These are phyloP conservation scores for Fusarium sp. DNA, from an alignment of 2,329 filamentous ascomycete genomes.

Conservation along the genomic window DNA sequence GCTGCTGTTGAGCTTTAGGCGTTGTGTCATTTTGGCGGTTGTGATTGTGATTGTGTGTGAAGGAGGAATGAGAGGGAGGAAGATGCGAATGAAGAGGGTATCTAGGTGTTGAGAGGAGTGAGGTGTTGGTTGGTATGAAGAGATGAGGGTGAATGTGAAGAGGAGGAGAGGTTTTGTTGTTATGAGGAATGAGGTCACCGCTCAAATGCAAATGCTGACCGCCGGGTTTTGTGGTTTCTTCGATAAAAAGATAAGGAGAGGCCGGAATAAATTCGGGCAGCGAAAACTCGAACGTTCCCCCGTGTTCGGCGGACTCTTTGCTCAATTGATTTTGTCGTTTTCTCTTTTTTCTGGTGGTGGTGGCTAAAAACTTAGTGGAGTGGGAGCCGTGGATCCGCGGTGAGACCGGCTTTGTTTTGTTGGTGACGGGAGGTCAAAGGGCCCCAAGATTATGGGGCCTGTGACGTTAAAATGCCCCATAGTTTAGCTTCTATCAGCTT, in stretches of 20 bases:
- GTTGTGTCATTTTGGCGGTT: constrained; percentile 24
- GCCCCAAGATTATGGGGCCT: constrained; percentile 10
- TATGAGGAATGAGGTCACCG: constrained; percentile 33
- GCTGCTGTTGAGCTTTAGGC: constrained; percentile 41
- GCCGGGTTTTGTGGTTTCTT: constrained; percentile 30
- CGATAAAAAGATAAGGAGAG: not conserved
- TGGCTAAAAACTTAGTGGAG: constrained; percentile 23
- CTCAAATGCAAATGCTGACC: constrained; percentile 17
- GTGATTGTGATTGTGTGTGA: not conserved
- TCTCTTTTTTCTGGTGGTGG: not conserved
- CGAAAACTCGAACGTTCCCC: constrained; percentile 24
- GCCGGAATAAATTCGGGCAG: constrained; percentile 30
- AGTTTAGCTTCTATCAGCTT: constrained; percentile 19
- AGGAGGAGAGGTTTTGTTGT: constrained; percentile 1
- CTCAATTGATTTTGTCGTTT: not conserved
- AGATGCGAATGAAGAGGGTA: not conserved
- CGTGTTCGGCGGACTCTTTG: constrained; percentile 21
- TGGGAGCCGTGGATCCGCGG: constrained; percentile 1
- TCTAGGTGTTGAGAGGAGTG: not conserved
- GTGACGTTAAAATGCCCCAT: constrained; percentile 23
- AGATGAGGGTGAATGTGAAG: not conserved
- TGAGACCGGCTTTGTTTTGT: constrained; percentile 1
- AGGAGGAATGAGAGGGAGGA: not conserved
- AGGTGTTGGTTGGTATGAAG: not conserved
- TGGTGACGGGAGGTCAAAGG: constrained; percentile 1